phyloP scores from a whole-genome alignment of 2,329 filamentous ascomycete genomes.

The Myriosclerotinia scirpicola region DNA sequence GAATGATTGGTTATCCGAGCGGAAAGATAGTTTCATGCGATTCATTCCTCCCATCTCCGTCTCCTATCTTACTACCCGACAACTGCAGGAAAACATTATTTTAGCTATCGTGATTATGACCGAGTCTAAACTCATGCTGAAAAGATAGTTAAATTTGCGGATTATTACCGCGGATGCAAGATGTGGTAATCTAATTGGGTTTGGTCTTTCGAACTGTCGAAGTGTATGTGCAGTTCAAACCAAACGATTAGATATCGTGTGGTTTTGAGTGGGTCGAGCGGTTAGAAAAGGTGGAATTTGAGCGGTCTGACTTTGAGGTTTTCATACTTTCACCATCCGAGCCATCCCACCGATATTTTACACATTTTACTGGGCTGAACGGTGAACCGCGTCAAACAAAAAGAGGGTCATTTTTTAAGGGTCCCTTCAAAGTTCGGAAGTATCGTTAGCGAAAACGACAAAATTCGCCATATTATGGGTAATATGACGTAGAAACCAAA shows the following conservation, averaged over 20 bases:
- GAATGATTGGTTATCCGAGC: slow-evolving; percentile 20
- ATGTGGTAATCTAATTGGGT: slow-evolving; percentile 1
- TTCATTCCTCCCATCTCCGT: slow-evolving; percentile 18
- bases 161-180: slow-evolving; percentile 15
- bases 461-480: slow-evolving; percentile 20
- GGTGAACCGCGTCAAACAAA: slow-evolving; percentile 4
- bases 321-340: too few relatives aligned
- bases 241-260: not conserved
- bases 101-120: not conserved
- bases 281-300: not conserved
- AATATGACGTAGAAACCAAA: slow-evolving; percentile 12
- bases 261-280: not conserved
- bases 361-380: slow-evolving; percentile 9
- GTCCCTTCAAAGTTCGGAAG: not conserved
- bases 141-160: slow-evolving; percentile 19
- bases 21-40: slow-evolving; percentile 12
- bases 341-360: slow-evolving; percentile 7
- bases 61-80: slow-evolving; percentile 11
- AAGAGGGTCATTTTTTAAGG: not conserved
- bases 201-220: slow-evolving; percentile 2
- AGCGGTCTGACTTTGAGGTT: slow-evolving; percentile 12
- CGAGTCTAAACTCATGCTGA: not conserved
- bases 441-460: slow-evolving; percentile 14
- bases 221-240: not conserved
- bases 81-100: not conserved